Base-by-base conservation (phyloP, 2,329 filamentous ascomycete genomes). In the Fusarium caatingaense region DNA sequence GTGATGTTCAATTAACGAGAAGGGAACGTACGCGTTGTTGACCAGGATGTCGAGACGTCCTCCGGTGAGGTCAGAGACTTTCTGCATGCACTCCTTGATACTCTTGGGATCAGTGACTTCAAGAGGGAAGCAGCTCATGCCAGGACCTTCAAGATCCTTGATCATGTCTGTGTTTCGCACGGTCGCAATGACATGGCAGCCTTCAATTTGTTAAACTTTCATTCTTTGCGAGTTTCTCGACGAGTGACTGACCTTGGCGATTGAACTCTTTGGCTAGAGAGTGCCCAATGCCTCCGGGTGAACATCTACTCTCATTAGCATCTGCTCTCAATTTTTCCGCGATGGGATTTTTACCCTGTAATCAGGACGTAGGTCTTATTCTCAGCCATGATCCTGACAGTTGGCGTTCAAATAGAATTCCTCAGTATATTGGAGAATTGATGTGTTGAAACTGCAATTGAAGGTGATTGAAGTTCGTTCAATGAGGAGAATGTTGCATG, bases 261-360 rank as follows among this genome's bases (percentile, higher is more conserved):
- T 87, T 83, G 54, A 88, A 89, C 65, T 87, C 86, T 3, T 83
- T 72, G 18, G 84, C 86, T 13, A 89, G 57, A 5, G 83, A 84
- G 72, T 87, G 82, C 41, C 87, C 87, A 61, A 89, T 89, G 30
- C 87, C 87, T 16, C 87, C 87, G 3, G 87, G 85, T 9, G 87
- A 85, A 73, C 87, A 88, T 16, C 87, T 89, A 34, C n/a, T 2
- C 21, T 42, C 13, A 27, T 46, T 34, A 57, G 59, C 18, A 20
- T 42, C 18, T 42, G 34, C 21, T 23, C 23, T 47, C 23, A 45
- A 27, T 27, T 7, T 58, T 30, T 23, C 16, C 18, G 28, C 2
- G n/a, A 1, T 40, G 9, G 16, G 5, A 10, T 56, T n/a, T 23
- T 61, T 66, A 66, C 63, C 63, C 63, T 49, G 63, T 66, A 20